phyloP scores from a whole-genome alignment of 75 land plant species.

The Gnetum montanum region DNA sequence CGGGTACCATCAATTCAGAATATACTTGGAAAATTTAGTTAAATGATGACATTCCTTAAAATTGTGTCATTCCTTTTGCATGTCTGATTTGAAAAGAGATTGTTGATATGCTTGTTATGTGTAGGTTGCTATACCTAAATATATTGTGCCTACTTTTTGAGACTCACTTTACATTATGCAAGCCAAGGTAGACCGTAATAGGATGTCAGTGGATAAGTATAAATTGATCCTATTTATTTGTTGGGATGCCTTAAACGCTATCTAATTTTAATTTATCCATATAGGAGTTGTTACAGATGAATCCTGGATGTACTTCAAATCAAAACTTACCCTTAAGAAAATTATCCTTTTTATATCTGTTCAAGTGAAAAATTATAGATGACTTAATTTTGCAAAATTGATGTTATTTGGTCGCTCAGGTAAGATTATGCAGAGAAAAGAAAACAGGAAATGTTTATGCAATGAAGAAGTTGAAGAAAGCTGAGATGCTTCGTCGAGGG shows the following conservation, averaged over 20 bases:
- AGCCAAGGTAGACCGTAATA: too few species aligned
- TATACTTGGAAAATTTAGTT: background rate
- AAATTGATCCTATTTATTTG: too few species aligned
- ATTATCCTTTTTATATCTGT: background rate
- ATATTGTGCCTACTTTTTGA: too few species aligned
- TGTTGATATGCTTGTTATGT: too few species aligned
- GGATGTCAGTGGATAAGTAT: too few species aligned
- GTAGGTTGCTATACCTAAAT: too few species aligned
- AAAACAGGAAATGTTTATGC: conserved; percentile 80
- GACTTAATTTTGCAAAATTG: background rate
- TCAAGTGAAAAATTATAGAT: background rate
- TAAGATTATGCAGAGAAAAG: conserved; percentile 87
- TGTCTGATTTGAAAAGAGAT: too few species aligned
- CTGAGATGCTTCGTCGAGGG: conserved; percentile 95
- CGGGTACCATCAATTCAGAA: background rate
- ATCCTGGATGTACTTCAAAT: background rate
- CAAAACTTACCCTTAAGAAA: background rate
- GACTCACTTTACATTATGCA: too few species aligned
- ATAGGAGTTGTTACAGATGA: background rate
- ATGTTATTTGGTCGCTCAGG: conserved; percentile 32
- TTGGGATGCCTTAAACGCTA: too few species aligned
- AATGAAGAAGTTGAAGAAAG: conserved; percentile 91
- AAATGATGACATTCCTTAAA: background rate
- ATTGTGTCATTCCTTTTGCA: background rate
- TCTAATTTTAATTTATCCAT: too few species aligned